Base-by-base conservation (phyloP, 2,329 filamentous ascomycete genomes). In the Cryphonectria nitschkei region DNA sequence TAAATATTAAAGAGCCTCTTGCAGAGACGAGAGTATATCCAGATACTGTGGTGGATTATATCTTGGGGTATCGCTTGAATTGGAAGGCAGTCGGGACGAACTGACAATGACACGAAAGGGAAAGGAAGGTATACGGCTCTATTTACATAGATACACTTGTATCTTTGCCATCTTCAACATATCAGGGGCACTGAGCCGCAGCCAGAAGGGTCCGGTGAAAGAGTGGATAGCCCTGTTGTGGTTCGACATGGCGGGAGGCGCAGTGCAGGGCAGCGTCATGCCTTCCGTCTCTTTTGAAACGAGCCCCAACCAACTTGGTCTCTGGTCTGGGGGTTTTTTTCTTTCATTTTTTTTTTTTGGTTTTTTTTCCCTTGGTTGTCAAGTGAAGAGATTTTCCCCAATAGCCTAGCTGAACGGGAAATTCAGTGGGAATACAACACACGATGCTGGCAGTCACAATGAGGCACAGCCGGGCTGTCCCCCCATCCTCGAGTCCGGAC, bases 111-210 rank as follows among this genome's bases (percentile, higher is more conserved):
- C 64, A 58, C 29, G 13, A 60, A 14, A 52, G 43, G 9, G 13
- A 71, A 56, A 50, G 52, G 19, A 64, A 68, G 61, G 58, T 22
- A 68, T 6, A 13, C n/a, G 46, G 64, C 54, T 50, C 22, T n/a
- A 9, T n/a, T 50, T 11, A 65, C 67, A 46, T 70, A 70, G 67
- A 70, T 72, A 72, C 64, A 68, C 65, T 65, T 67, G 65, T 67
- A 67, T 19, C 37, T 39, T 41, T 41, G 22, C 22, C 54, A 56
- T 67, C 54, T 14, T n/a, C 46, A n/a, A 50, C 46, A 43, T 29
- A 60, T 6, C 52, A 67, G 52, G 39, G 54, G 65, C 32, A 34
- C 32, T 22, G 65, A 58, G 26, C 65, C 65, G 52, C 65, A 60
- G 52, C 65, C 50, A 64, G 56, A 34, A 37, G 34, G 56, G 34